phyloP scores from a whole-genome alignment of 805 yeast species.

The Candida sonorensis region DNA sequence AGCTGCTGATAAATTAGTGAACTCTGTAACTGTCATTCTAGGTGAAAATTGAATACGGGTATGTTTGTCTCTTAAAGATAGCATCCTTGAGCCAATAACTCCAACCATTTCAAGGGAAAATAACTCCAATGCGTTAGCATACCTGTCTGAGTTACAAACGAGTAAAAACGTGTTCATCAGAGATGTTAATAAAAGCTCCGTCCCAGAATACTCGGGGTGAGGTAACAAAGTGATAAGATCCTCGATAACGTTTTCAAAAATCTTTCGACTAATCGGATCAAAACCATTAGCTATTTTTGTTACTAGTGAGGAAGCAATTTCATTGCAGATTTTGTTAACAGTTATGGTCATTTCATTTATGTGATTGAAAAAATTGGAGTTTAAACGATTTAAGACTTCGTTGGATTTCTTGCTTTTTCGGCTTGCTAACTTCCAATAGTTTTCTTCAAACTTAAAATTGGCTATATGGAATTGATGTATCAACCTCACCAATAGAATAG shows the following conservation, averaged over 20 bases:
- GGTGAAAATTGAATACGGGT: slow-evolving; percentile 2
- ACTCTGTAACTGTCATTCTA: slow-evolving; percentile 5
- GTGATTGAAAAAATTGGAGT: slow-evolving; percentile 5
- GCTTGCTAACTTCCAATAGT: slow-evolving; percentile 15
- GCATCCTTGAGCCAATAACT: slow-evolving; percentile 44
- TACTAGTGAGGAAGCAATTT: slow-evolving; percentile 25
- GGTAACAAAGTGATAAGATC: slow-evolving; percentile 48
- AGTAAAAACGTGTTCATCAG: slow-evolving; percentile 37
- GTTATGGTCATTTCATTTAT: slow-evolving; percentile 6
- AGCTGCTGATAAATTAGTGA: slow-evolving; percentile 1
- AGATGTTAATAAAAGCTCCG: slow-evolving; percentile 42
- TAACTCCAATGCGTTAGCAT: slow-evolving; percentile 37
- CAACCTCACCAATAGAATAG: slow-evolving; percentile 38
- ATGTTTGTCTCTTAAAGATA: slow-evolving; percentile 24
- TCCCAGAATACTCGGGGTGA: slow-evolving; percentile 57
- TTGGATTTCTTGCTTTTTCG: slow-evolving; percentile 2
- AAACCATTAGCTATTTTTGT: slow-evolving; percentile 27
- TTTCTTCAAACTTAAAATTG: slow-evolving; percentile 15
- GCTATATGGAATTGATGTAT: slow-evolving; percentile 24
- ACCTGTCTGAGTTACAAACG: slow-evolving; percentile 32
- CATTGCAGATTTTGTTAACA: slow-evolving; percentile 15
- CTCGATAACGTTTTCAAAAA: slow-evolving; percentile 46
- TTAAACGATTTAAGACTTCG: slow-evolving; percentile 7
- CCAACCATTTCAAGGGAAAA: slow-evolving; percentile 58
- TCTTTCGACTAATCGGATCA: slow-evolving; percentile 25